Evolutionary conservation across 2,329 filamentous ascomycete genomes (phyloP).

Genomic region (Aureobasidium sp.): DNA sequence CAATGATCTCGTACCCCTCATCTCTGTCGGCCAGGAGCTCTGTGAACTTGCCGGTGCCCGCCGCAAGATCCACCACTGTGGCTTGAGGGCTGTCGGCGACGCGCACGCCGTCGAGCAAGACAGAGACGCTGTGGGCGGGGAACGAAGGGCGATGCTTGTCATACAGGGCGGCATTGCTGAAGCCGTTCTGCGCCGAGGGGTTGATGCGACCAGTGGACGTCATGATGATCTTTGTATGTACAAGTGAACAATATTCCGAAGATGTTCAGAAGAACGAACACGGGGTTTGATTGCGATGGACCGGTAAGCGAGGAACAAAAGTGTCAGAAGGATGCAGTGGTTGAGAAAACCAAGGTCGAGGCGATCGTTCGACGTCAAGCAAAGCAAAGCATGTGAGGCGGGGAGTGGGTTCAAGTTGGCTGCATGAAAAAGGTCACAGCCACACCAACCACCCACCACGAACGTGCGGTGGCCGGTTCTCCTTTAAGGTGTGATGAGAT

Average conservation of each 20-base stretch:
- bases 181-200: conserved; percentile 41
- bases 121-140: conserved; percentile 47
- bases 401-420: background rate
- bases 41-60: conserved; percentile 64
- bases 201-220: conserved; percentile 16
- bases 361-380: conserved; percentile 5
- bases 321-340: background rate
- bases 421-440: conserved; percentile 7
- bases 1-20: conserved; percentile 52
- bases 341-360: background rate
- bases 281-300: conserved; percentile 1
- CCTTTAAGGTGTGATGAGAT: conserved; percentile 1
- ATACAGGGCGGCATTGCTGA: conserved; percentile 55
- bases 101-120: conserved; percentile 48
- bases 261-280: background rate
- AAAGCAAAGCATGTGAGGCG: background rate
- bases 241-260: background rate
- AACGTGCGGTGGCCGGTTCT: background rate
- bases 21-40: conserved; percentile 49
- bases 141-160: conserved; percentile 62
- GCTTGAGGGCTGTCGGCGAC: conserved; percentile 39
- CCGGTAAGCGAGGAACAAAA: background rate
- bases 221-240: background rate
- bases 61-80: conserved; percentile 54
- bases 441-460: conserved; percentile 11